phyloP scores from a whole-genome alignment of 1,139 yeast genomes.

The Suhomyces guaymorum region DNA sequence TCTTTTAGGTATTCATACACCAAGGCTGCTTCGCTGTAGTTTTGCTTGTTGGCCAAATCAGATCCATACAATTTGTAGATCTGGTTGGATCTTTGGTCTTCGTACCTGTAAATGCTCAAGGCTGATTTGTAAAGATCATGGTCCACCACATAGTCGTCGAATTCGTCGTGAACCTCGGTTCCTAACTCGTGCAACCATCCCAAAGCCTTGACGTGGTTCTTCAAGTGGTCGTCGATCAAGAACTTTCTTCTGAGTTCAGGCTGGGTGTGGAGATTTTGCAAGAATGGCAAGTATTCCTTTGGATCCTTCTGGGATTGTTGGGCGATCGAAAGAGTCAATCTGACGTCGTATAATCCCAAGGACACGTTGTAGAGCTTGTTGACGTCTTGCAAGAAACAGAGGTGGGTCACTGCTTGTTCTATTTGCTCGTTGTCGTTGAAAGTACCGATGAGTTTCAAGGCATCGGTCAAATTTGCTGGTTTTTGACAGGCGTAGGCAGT shows the following conservation, averaged over 20 bases:
- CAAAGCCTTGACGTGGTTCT: constrained; percentile 68
- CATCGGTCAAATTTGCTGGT: constrained; percentile 82
- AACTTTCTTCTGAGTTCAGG: constrained; percentile 67
- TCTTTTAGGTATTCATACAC: constrained; percentile 70
- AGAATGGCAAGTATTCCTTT: constrained; percentile 90
- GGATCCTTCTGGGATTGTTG: constrained; percentile 98
- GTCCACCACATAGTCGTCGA: constrained; percentile 66
- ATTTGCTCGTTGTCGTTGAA: constrained; percentile 49
- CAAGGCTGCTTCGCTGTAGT: constrained; percentile 72
- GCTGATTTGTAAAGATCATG: constrained; percentile 78
- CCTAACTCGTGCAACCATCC: constrained; percentile 60
- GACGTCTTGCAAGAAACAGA: constrained; percentile 90
- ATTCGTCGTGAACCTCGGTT: constrained; percentile 52
- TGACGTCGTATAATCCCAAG: constrained; percentile 79
- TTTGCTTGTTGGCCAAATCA: constrained; percentile 52
- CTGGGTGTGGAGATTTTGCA: constrained; percentile 75
- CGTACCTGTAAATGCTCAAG: constrained; percentile 59
- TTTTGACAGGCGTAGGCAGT: constrained; percentile 92
- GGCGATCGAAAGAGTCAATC: constrained; percentile 78
- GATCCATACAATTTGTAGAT: constrained; percentile 66
- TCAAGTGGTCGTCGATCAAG: constrained; percentile 76
- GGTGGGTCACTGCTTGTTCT: constrained; percentile 70
- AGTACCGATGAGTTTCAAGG: constrained; percentile 61
- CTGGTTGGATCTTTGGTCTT: constrained; percentile 52
- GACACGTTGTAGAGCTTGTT: constrained; percentile 78